A percentile compares a stretch with the other conserved stretches of the same genome.
Conservation (phyloP, 371 early-diverging fungal genomes). For the Mortierella sp. region DNA sequence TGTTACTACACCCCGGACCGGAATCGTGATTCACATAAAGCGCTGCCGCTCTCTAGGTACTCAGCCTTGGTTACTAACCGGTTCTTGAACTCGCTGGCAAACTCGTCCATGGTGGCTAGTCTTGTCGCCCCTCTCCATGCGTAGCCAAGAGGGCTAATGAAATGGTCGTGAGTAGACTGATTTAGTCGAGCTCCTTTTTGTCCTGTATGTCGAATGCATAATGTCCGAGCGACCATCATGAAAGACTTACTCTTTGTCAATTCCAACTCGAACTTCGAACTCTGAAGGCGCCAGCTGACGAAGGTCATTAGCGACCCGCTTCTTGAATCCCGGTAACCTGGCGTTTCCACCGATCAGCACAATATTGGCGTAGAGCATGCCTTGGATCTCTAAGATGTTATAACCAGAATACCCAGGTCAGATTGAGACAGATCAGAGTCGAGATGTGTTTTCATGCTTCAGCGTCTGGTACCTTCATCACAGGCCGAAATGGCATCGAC, state of each 20-base stretch:
- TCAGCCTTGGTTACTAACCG: conserved; percentile 65
- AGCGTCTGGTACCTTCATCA: conserved; percentile 31
- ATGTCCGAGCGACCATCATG: not conserved
- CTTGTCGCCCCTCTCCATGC: conserved; percentile 66
- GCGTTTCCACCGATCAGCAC: conserved; percentile 83
- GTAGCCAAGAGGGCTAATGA: conserved; percentile 61
- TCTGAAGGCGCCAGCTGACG: conserved; percentile 70
- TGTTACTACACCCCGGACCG: conserved; percentile 25
- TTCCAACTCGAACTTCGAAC: conserved; percentile 69
- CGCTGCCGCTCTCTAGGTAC: conserved; percentile 69
- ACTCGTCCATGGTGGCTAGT: conserved; percentile 57
- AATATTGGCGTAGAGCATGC: conserved; percentile 79
- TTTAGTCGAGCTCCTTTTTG: too few species aligned
- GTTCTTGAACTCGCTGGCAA: conserved; percentile 59
- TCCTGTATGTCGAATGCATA: too few species aligned
- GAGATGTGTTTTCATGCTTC: not conserved
- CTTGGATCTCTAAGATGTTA: conserved; percentile 64
- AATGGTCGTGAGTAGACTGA: not conserved
- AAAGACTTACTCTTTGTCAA: conserved; percentile 68
- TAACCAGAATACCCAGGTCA: not conserved
- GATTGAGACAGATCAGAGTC: not conserved
- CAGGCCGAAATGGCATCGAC: conserved; percentile 58
- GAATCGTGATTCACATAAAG: conserved; percentile 57
- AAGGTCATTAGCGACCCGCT: conserved; percentile 75
- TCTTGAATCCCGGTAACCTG: conserved; percentile 71